Conservation (phyloP, 352 stramenopile genomes). For the Halophytophthora polymorphica region DNA sequence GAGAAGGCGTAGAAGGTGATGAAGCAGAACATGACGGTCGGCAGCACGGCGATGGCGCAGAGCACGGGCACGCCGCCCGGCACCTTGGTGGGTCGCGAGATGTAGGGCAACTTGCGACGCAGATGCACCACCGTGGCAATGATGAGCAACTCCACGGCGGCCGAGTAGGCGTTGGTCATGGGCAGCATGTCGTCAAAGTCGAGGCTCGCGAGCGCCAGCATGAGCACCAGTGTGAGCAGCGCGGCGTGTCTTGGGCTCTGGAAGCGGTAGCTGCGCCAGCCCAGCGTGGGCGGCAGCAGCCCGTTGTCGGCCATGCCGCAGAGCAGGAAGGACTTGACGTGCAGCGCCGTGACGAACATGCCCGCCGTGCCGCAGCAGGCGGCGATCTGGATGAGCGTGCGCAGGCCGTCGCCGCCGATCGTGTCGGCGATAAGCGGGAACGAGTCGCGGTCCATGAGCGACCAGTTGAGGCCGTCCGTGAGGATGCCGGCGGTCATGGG, state of each 20-base stretch:
- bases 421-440: conserved; percentile 81
- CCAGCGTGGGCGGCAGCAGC: conserved; percentile 77
- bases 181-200: conserved; percentile 75
- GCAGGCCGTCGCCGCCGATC: conserved; percentile 80
- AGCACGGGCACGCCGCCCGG: conserved; percentile 41
- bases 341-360: conserved; percentile 90
- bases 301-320: conserved; percentile 73
- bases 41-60: conserved; percentile 28
- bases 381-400: conserved; percentile 74
- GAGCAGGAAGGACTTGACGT: conserved; percentile 86
- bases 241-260: conserved; percentile 37
- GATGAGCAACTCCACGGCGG: conserved; percentile 83
- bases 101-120: conserved; percentile 62
- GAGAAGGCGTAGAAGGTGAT: conserved; percentile 47
- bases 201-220: conserved; percentile 40
- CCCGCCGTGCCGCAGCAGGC: conserved; percentile 78
- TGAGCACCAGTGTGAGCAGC: conserved; percentile 30
- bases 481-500: conserved; percentile 84
- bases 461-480: conserved; percentile 48
- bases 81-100: conserved; percentile 59
- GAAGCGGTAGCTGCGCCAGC: conserved; percentile 37
- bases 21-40: conserved; percentile 42
- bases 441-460: conserved; percentile 80
- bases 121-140: conserved; percentile 89
- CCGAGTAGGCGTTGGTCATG: conserved; percentile 91